These are phyloP conservation scores for Paecilomyces niveus DNA, from an alignment of 2,329 filamentous ascomycete genomes.

Conservation along the genomic window DNA sequence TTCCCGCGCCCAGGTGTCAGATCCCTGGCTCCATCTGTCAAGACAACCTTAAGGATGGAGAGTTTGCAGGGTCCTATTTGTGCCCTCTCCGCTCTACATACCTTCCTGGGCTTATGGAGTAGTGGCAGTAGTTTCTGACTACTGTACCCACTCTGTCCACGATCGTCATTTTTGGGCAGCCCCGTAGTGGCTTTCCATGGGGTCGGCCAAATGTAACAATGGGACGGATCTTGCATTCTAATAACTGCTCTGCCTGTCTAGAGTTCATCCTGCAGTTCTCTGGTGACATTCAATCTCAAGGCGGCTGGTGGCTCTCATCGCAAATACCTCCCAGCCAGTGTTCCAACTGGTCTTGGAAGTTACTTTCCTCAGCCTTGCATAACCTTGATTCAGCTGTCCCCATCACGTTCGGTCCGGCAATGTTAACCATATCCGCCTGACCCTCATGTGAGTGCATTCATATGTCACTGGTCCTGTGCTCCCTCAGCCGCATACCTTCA, in stretches of 20 bases:
- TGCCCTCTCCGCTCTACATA: constrained; percentile 9
- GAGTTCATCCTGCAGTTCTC: constrained; percentile 6
- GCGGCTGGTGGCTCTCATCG: not conserved
- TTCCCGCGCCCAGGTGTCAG: constrained; percentile 9
- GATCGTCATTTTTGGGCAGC: constrained; percentile 15
- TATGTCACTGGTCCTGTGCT: not conserved
- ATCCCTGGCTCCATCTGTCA: constrained; percentile 21
- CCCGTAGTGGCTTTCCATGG: constrained; percentile 13
- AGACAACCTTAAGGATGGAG: constrained; percentile 15
- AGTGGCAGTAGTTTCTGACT: constrained; percentile 14
- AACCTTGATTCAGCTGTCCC: constrained; percentile 21
- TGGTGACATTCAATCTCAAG: not conserved
- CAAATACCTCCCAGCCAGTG: constrained; percentile 5
- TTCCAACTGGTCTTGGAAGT: not conserved
- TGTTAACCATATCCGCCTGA: constrained; percentile 15
- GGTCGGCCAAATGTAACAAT: constrained; percentile 13
- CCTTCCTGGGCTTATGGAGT: constrained; percentile 8
- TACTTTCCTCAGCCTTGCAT: constrained; percentile 14
- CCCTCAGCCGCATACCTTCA: not conserved
- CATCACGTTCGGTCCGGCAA: constrained; percentile 18
- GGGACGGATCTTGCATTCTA: constrained; percentile 4
- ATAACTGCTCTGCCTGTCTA: not conserved
- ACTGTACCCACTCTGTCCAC: constrained; percentile 15
- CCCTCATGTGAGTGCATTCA: constrained; percentile 12
- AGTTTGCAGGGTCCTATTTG: constrained; percentile 6